Percentiles rank a stretch among this genome's conserved stretches.
These are phyloP conservation scores for Stemphylium beticola DNA, from an alignment of 2,329 filamentous ascomycete species.

Conservation along the genomic window DNA sequence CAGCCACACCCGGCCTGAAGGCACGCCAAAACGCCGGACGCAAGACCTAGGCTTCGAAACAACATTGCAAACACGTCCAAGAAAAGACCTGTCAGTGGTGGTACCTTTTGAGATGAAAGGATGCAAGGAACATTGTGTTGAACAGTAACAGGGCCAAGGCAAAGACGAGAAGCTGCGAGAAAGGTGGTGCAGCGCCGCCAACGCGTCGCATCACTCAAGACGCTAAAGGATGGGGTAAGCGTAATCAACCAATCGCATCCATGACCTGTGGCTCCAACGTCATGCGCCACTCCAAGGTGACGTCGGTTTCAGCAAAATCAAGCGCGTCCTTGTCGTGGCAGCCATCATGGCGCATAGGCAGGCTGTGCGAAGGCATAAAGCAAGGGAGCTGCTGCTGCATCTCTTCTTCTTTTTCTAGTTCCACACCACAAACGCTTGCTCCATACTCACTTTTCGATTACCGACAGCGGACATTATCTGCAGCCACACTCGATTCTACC, in stretches of 20 bases:
- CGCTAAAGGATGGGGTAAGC: background rate
- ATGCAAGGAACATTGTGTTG: background rate
- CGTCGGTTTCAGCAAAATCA: conserved; percentile 12
- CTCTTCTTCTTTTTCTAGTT: background rate
- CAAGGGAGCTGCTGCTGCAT: conserved; percentile 10
- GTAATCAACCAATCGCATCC: conserved; percentile 19
- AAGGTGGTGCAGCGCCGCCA: conserved; percentile 2
- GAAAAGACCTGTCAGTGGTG: conserved; percentile 7
- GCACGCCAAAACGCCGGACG: conserved; percentile 7
- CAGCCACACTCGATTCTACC: conserved; percentile 9
- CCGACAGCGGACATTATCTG: background rate
- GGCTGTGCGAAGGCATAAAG: conserved; percentile 18
- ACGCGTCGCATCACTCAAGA: conserved; percentile 16
- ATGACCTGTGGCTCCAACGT: conserved; percentile 4
- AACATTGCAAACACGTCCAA: conserved; percentile 1
- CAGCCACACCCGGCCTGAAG: conserved; percentile 21
- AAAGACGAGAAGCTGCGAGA: conserved; percentile 12
- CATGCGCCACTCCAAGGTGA: conserved; percentile 25
- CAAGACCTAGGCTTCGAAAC: conserved; percentile 2
- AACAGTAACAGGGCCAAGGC: conserved; percentile 1
- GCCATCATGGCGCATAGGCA: conserved; percentile 25
- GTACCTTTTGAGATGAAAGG: conserved; percentile 4
- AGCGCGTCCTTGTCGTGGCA: conserved; percentile 20
- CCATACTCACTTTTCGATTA: too few relatives aligned
- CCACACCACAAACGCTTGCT: background rate